Conservation (phyloP, 129 eudicot species). For the Erigeron canadensis region DNA sequence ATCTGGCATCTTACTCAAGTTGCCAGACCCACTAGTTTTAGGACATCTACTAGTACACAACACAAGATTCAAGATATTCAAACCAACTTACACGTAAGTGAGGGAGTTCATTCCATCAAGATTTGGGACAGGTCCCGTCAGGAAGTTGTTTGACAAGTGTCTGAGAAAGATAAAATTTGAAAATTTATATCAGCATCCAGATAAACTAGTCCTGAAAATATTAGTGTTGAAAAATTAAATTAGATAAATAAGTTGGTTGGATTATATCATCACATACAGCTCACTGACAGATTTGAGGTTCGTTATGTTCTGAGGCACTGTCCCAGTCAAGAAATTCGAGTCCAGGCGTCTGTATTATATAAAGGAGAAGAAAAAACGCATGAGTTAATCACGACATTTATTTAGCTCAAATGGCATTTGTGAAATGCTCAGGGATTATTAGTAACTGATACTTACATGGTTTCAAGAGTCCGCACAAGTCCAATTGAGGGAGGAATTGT, state of each 20-base stretch:
- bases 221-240: neutral
- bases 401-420: neutral
- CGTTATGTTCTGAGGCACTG: conserved; percentile 56
- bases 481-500: conserved; percentile 59
- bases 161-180: conserved; percentile 36
- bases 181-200: conserved; percentile 12
- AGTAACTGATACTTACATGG: conserved; percentile 59
- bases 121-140: conserved; percentile 69
- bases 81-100: conserved; percentile 66
- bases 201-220: neutral
- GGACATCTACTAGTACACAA: neutral
- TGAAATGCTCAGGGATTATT: conserved; percentile 1
- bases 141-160: conserved; percentile 70
- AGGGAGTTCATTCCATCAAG: conserved; percentile 65
- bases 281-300: conserved; percentile 51
- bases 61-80: neutral
- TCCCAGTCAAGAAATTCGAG: conserved; percentile 55
- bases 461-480: conserved; percentile 48
- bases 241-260: neutral
- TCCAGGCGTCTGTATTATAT: conserved; percentile 66
- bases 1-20: neutral
- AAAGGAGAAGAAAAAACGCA: conserved; percentile 3
- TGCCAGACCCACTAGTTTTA: neutral
- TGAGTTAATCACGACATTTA: neutral
- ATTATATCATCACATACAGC: conserved; percentile 51